phyloP scores from a whole-genome alignment of 495 filamentous ascomycete species.

The Daldinia loculata region DNA sequence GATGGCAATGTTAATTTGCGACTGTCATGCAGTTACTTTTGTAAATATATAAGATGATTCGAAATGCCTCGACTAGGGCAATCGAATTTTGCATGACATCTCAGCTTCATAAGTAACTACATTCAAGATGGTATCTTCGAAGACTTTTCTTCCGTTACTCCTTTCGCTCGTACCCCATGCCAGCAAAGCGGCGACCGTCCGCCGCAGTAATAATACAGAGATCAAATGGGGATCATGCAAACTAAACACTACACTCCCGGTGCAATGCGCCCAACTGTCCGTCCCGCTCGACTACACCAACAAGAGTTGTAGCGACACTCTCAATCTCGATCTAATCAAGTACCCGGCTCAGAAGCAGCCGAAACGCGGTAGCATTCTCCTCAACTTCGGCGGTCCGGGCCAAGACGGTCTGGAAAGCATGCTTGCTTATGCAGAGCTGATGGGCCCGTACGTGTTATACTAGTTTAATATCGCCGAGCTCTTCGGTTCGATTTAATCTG shows the following conservation, averaged over 20 bases:
- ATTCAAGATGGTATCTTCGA: conserved; percentile 17
- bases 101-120: neutral
- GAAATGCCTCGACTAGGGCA: neutral
- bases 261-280: conserved; percentile 50
- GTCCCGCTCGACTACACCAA: conserved; percentile 59
- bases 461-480: neutral
- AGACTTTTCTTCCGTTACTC: conserved; percentile 6
- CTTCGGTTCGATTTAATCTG: neutral
- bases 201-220: neutral
- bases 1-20: neutral
- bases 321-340: conserved; percentile 49
- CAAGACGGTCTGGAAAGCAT: conserved; percentile 32
- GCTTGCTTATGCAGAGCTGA: conserved; percentile 21
- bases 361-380: conserved; percentile 52
- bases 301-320: conserved; percentile 35
- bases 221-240: conserved; percentile 35
- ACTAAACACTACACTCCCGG: conserved; percentile 28
- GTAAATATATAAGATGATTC: neutral
- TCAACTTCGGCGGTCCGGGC: conserved; percentile 60
- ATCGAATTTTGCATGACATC: neutral
- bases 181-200: conserved; percentile 14
- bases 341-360: conserved; percentile 46
- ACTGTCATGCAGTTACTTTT: neutral
- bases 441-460: conserved; percentile 26
- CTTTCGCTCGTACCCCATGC: conserved; percentile 13